phyloP scores from a whole-genome alignment of 225 moss, liverwort and hornwort species.

The Bryoerythrophyllum caledonicum region DNA sequence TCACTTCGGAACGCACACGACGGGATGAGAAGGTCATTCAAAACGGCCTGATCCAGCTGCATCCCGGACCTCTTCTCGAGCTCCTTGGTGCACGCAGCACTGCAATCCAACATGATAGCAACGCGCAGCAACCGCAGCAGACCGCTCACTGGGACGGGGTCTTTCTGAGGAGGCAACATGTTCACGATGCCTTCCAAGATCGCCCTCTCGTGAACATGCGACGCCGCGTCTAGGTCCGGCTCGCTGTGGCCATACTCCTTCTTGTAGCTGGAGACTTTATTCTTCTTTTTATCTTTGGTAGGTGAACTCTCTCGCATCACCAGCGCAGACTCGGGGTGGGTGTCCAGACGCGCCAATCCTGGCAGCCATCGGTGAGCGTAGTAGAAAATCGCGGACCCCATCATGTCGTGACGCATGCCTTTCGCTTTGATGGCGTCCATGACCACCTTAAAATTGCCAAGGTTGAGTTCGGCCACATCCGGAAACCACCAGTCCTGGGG shows the following conservation, averaged over 20 bases:
- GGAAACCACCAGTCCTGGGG: constrained; percentile 91
- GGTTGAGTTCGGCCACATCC: constrained; percentile 65
- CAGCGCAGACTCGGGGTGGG: constrained; percentile 16
- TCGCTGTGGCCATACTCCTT: constrained; percentile 10
- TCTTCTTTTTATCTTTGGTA: constrained; percentile 37
- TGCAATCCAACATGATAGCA: constrained; percentile 57
- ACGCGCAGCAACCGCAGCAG: constrained; percentile 69
- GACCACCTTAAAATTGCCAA: constrained; percentile 64
- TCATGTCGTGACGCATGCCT: constrained; percentile 84
- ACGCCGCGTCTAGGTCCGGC: constrained; percentile 14
- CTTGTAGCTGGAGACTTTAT: constrained; percentile 26
- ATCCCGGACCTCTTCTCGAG: constrained; percentile 72
- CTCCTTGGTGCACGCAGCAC: constrained; percentile 34
- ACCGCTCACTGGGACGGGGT: constrained; percentile 56
- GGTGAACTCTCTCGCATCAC: constrained; percentile 17
- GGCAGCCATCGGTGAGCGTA: constrained; percentile 80
- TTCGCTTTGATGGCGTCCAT: constrained; percentile 79
- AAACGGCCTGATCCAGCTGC: constrained; percentile 79
- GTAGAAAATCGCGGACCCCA: constrained; percentile 69
- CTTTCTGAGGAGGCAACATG: constrained; percentile 68
- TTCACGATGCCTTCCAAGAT: constrained; percentile 62
- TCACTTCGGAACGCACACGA: constrained; percentile 52
- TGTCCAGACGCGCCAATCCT: constrained; percentile 26
- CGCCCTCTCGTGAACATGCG: constrained; percentile 32
- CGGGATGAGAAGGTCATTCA: constrained; percentile 76